Evolutionary conservation across 805 yeast genomes (phyloP).

Genomic region (Lipomyces lipofer): DNA sequence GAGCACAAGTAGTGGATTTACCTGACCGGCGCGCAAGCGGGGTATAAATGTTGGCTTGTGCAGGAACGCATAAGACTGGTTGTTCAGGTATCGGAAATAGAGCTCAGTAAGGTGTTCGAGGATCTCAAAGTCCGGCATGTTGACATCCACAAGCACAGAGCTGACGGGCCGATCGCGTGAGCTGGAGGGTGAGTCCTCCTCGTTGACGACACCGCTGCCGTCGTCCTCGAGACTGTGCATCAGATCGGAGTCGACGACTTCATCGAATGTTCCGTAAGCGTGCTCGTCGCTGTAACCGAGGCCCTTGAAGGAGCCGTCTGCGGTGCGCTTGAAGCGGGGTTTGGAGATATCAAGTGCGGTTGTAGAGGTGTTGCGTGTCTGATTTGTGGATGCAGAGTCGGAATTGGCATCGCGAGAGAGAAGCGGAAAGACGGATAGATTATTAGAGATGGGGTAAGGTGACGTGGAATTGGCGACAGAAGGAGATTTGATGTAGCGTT

Average conservation of each 20-base stretch:
- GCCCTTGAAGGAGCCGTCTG: constrained; percentile 24
- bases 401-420: neutral
- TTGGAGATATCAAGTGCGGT: neutral
- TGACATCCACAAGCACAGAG: constrained; percentile 15
- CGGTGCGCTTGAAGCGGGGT: constrained; percentile 21
- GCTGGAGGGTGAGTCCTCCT: constrained; percentile 25
- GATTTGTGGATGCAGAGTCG: neutral
- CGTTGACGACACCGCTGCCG: constrained; percentile 1
- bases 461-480: constrained; percentile 21
- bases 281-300: neutral
- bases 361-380: neutral
- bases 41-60: constrained; percentile 39
- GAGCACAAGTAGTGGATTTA: constrained; percentile 36
- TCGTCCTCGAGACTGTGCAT: constrained; percentile 14
- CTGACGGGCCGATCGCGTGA: constrained; percentile 21
- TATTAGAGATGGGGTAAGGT: constrained; percentile 23
- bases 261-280: constrained; percentile 9
- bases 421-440: constrained; percentile 15
- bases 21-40: constrained; percentile 35
- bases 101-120: constrained; percentile 39
- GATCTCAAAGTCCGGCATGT: constrained; percentile 35
- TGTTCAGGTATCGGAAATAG: constrained; percentile 40
- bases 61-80: constrained; percentile 41
- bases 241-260: constrained; percentile 17
- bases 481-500: constrained; percentile 31